Percentiles rank a stretch among this genome's conserved stretches.
Evolutionary conservation across 2,329 filamentous ascomycete genomes (phyloP).

Genomic region (Ascosphaera acerosa): DNA sequence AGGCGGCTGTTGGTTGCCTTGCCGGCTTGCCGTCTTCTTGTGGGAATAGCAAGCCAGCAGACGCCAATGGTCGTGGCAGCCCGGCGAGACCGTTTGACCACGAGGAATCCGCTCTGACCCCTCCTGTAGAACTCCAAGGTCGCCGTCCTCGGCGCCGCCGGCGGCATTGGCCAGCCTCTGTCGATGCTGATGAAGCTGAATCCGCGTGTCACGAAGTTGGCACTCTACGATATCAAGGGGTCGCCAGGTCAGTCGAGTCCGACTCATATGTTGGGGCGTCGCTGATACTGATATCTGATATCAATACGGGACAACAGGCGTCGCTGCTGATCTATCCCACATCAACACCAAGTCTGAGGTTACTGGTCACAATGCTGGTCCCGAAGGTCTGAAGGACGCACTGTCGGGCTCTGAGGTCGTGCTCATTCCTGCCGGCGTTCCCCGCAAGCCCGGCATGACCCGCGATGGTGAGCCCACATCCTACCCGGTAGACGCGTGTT

Average conservation of each 20-base stretch:
- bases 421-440: conserved; percentile 93
- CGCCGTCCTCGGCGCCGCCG: conserved; percentile 82
- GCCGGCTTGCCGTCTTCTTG: too few relatives aligned
- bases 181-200: conserved; percentile 98
- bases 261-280: conserved; percentile 1
- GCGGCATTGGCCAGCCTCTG: conserved; percentile 94
- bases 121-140: conserved; percentile 68
- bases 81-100: too few relatives aligned
- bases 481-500: not conserved
- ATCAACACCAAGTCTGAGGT: conserved; percentile 97
- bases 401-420: conserved; percentile 81
- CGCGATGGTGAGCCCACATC: conserved; percentile 41
- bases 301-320: too few relatives aligned
- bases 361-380: conserved; percentile 61
- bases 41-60: too few relatives aligned
- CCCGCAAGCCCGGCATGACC: conserved; percentile 98
- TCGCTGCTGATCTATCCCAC: conserved; percentile 92
- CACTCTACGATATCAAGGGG: conserved; percentile 92
- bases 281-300: conserved; percentile 7
- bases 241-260: conserved; percentile 48
- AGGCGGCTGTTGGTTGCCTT: too few relatives aligned
- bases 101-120: too few relatives aligned
- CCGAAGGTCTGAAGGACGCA: conserved; percentile 47
- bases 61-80: too few relatives aligned
- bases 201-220: conserved; percentile 76